Evolutionary conservation across 129 eudicot species (phyloP).

Genomic region (Saposhnikovia divaricata): DNA sequence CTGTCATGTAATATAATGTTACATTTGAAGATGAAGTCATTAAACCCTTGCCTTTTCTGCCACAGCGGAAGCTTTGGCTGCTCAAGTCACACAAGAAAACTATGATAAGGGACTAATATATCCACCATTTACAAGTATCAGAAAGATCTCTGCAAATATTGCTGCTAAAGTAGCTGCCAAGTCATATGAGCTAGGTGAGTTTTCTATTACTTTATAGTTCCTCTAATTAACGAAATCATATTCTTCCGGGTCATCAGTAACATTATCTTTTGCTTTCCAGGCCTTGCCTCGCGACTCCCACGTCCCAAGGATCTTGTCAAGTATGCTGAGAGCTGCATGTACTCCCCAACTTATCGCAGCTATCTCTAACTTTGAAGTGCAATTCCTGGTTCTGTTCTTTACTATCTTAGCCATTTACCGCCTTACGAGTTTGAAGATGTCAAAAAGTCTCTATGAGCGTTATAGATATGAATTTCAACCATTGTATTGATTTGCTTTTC

Average conservation of each 20-base stretch:
- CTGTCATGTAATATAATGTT: not conserved
- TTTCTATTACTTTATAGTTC: too few species aligned
- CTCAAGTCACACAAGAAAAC: constrained; percentile 85
- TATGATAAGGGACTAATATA: constrained; percentile 78
- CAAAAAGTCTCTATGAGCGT: not conserved
- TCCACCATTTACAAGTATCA: constrained; percentile 74
- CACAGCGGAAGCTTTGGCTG: constrained; percentile 90
- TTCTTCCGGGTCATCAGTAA: not conserved
- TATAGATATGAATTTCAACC: not conserved
- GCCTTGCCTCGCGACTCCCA: constrained; percentile 73
- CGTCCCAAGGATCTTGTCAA: constrained; percentile 55
- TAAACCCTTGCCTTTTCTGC: not conserved
- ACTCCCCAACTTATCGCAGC: constrained; percentile 64
- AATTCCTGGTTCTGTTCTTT: not conserved
- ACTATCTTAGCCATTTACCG: not conserved
- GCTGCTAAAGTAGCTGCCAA: constrained; percentile 93
- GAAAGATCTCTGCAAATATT: constrained; percentile 79
- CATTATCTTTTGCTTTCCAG: constrained; percentile 26
- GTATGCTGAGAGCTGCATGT: constrained; percentile 91
- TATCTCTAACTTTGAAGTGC: constrained; percentile 33
- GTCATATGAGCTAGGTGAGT: constrained; percentile 82
- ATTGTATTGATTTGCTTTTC: not conserved
- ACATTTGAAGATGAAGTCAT: not conserved
- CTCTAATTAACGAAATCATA: not conserved
- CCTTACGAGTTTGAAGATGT: not conserved